phyloP scores from a whole-genome alignment of 2,329 filamentous ascomycete species.

The Apiospora kogelbergensis region DNA sequence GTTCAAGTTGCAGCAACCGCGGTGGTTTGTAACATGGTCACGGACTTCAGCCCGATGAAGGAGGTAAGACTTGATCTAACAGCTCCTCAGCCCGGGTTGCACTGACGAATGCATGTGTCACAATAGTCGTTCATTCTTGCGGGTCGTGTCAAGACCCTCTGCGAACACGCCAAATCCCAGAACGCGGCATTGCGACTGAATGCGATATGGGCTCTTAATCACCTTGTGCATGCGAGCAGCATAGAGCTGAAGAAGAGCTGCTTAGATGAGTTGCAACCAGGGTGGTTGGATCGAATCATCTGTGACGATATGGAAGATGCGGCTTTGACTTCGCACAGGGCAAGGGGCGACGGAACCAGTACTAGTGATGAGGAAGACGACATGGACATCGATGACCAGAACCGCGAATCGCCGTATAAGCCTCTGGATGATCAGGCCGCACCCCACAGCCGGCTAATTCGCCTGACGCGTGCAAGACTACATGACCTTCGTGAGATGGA shows the following conservation, averaged over 20 bases:
- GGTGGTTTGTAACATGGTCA: constrained; percentile 79
- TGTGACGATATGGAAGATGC: constrained; percentile 60
- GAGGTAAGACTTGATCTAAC: constrained; percentile 56
- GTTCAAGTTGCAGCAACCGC: constrained; percentile 85
- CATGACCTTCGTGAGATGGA: constrained; percentile 62
- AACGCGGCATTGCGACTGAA: constrained; percentile 80
- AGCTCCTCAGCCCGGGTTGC: neutral
- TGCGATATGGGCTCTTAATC: constrained; percentile 91
- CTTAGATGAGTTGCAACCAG: constrained; percentile 72
- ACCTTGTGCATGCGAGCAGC: constrained; percentile 73
- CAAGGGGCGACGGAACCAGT: constrained; percentile 28
- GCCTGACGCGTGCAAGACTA: constrained; percentile 51
- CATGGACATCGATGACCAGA: constrained; percentile 55
- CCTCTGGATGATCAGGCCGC: constrained; percentile 14
- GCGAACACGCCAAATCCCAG: constrained; percentile 78
- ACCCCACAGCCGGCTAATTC: constrained; percentile 34
- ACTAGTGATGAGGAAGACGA: constrained; percentile 54
- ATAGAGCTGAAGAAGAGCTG: constrained; percentile 75
- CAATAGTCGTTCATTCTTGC: constrained; percentile 42
- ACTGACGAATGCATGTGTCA: neutral
- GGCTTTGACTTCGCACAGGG: constrained; percentile 41
- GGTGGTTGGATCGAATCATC: constrained; percentile 80
- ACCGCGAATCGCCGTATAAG: constrained; percentile 22
- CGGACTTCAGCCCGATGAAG: constrained; percentile 89
- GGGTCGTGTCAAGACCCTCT: constrained; percentile 75